A percentile compares a stretch with the other conserved stretches of the same genome.
phyloP scores from a whole-genome alignment of 148 eudicot genomes.

The Euryodendron excelsum region DNA sequence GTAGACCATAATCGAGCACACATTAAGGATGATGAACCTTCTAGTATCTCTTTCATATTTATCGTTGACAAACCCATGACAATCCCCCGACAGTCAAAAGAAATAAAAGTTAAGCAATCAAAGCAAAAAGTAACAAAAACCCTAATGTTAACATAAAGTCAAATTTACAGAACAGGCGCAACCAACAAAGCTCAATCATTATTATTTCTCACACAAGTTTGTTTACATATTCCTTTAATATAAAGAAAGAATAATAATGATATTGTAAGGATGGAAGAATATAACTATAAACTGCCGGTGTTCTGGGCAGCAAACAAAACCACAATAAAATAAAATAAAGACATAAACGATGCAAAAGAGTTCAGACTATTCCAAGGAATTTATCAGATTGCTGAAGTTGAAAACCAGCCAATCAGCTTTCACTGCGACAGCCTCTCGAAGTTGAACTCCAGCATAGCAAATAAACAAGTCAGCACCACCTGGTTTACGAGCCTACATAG shows the following conservation, averaged over 20 bases:
- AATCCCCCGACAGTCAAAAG: background rate
- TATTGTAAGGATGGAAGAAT: background rate
- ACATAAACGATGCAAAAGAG: background rate
- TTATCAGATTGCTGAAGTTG: slow-evolving; percentile 66
- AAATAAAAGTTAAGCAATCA: background rate
- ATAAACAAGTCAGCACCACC: slow-evolving; percentile 92
- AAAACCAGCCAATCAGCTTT: slow-evolving; percentile 94
- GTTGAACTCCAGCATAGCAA: slow-evolving; percentile 91
- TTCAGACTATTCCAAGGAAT: slow-evolving; percentile 49
- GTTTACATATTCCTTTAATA: background rate
- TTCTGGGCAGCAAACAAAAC: background rate
- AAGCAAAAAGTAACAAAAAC: background rate
- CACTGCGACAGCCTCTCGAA: slow-evolving; percentile 71
- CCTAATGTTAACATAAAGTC: background rate
- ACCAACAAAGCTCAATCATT: background rate
- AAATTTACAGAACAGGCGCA: background rate
- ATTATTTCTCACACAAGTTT: background rate
- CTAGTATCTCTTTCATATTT: background rate
- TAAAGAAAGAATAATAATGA: background rate
- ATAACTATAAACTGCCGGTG: background rate
- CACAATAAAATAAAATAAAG: background rate
- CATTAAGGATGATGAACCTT: background rate
- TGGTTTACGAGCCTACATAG: slow-evolving; percentile 74
- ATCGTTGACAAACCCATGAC: background rate
- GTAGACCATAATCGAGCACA: background rate